These are phyloP conservation scores for Cladochytrium replicatum DNA, from an alignment of 192 early-diverging fungal species.

Conservation along the genomic window DNA sequence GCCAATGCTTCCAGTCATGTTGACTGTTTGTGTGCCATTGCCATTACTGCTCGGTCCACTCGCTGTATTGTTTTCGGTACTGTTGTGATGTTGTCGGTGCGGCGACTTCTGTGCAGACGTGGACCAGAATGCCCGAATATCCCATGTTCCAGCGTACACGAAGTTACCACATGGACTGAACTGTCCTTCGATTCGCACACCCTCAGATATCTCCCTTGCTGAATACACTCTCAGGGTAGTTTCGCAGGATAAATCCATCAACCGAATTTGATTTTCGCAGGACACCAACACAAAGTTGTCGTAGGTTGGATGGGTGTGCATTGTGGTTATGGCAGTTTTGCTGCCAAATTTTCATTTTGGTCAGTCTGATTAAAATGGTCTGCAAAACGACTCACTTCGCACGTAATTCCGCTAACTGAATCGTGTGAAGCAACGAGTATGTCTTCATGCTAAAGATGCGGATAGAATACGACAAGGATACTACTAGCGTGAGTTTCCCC, in stretches of 20 bases:
- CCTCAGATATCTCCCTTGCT: constrained; percentile 26
- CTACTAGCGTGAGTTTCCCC: constrained; percentile 31
- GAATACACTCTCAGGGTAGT: constrained; percentile 28
- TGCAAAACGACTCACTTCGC: constrained; percentile 9
- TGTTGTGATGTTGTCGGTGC: background rate
- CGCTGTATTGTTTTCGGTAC: background rate
- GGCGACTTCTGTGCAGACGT: background rate
- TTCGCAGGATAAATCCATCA: constrained; percentile 33
- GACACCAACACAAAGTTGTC: constrained; percentile 40
- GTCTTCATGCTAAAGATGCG: constrained; percentile 45
- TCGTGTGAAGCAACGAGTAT: constrained; percentile 29
- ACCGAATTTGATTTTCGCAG: constrained; percentile 41
- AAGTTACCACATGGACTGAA: constrained; percentile 43
- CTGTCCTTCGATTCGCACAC: constrained; percentile 34
- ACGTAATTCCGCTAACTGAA: constrained; percentile 30
- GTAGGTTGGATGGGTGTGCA: constrained; percentile 33
- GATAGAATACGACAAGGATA: constrained; percentile 32
- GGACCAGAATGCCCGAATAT: constrained; percentile 17
- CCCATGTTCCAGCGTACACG: constrained; percentile 37
- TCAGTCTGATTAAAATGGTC: background rate
- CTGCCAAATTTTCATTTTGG: constrained; percentile 10
- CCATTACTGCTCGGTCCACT: constrained; percentile 3
- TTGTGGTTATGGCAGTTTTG: constrained; percentile 34
- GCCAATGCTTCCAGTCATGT: background rate
- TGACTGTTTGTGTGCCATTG: constrained; percentile 1